Evolutionary conservation across 805 yeast species (phyloP), one percentile per base, ranked within the genome.

Genomic region (Wickerhamomyces pijperi): DNA sequence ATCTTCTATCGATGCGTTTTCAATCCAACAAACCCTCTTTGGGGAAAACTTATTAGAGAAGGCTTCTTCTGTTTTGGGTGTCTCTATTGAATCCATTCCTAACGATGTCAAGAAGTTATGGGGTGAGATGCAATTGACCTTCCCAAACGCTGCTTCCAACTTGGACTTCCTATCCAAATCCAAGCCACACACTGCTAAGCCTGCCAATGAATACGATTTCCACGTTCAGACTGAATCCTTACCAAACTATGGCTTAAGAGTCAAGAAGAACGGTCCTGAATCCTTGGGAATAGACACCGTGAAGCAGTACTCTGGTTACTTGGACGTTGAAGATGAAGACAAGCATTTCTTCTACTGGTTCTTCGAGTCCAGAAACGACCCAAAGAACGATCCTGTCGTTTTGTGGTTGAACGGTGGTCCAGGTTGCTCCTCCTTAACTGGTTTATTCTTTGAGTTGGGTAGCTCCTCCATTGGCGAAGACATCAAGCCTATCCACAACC

Each of bases 361-460:
- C 55, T 87, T 86, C 52, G 95, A 86, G 61, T 79, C 90, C 43
- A 76, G 94, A 68, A 81, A 80, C 57, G 88, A 83, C 59, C 95
- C 95, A n/a, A 64, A 64, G 46, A 82, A 70, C 43, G 95, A 85
- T 60, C 95, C 95, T 1, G 68, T 85, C 32, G 72, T 87, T 37
- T 67, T 90, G 48, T 87, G 96, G 95, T 70, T 86, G 55, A 86
- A 86, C 56, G 96, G 96, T 50, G 96, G 96, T 15, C 95, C 96
- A 34, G 96, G 96, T 4, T 86, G 95, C 63, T 82, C 94, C 14
- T 83, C 94, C 11, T 62, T 84, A 62, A 83, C 94, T 13, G 95
- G 95, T 1, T 69, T 83, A 48, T 81, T 85, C 56, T 83, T 84
- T 56, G 95, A 86, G 58, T 69, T 85, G 50, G 95, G 95, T 21